Conservation (phyloP, 169 alveolate species). For the Plasmodium knowlesi region DNA sequence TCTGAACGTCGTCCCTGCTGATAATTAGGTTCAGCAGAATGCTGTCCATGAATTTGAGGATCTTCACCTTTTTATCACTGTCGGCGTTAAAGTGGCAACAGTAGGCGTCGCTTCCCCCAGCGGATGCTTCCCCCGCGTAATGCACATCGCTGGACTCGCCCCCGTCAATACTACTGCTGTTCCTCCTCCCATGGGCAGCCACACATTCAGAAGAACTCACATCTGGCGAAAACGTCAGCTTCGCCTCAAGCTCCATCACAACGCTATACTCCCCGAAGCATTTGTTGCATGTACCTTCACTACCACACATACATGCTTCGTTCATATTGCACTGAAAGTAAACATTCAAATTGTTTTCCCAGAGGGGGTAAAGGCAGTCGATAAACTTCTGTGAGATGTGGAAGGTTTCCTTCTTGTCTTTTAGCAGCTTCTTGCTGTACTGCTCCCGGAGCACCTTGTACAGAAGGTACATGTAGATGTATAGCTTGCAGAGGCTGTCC, state of each 20-base stretch:
- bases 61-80: slow-evolving; percentile 19
- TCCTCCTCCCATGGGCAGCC: not conserved
- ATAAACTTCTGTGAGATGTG: slow-evolving; percentile 32
- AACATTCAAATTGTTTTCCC: slow-evolving; percentile 33
- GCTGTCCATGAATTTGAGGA: slow-evolving; percentile 57
- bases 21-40: slow-evolving; percentile 39
- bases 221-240: not conserved
- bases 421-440: slow-evolving; percentile 57
- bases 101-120: not conserved
- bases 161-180: not conserved
- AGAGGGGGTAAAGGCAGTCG: slow-evolving; percentile 27
- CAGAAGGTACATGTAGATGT: slow-evolving; percentile 32
- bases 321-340: not conserved
- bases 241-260: slow-evolving; percentile 10
- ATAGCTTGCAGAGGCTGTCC: slow-evolving; percentile 4
- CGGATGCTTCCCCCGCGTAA: not conserved
- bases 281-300: slow-evolving; percentile 24
- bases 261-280: slow-evolving; percentile 4
- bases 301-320: slow-evolving; percentile 25
- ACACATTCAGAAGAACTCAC: not conserved
- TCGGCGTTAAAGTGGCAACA: not conserved
- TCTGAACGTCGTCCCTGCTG: slow-evolving; percentile 35
- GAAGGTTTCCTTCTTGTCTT: slow-evolving; percentile 64
- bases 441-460: slow-evolving; percentile 60
- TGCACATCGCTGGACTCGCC: not conserved